phyloP scores from a whole-genome alignment of 495 filamentous ascomycete species.

The Penicillium longicatenatum region DNA sequence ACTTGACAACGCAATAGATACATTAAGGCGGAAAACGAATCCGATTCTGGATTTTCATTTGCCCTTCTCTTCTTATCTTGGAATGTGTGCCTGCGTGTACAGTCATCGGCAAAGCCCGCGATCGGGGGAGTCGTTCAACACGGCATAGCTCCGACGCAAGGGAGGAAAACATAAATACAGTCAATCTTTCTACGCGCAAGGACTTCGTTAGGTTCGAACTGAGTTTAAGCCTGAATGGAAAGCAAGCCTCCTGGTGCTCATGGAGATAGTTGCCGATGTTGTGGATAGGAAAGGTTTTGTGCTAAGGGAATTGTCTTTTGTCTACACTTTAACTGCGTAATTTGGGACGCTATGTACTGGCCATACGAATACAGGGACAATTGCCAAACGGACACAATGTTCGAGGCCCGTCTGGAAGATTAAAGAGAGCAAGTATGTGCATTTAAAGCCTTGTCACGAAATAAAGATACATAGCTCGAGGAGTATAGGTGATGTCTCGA shows the following conservation, averaged over 20 bases:
- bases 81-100: slow-evolving; percentile 13
- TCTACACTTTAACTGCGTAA: background rate
- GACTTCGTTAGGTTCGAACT: background rate
- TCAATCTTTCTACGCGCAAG: slow-evolving; percentile 10
- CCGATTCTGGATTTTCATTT: background rate
- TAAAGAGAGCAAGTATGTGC: background rate
- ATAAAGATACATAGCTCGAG: background rate
- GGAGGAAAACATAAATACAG: slow-evolving; percentile 18
- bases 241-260: background rate
- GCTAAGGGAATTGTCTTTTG: background rate
- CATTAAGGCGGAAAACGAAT: background rate
- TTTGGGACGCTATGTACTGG: background rate
- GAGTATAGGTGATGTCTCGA: slow-evolving; percentile 9
- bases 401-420: background rate
- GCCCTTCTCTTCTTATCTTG: slow-evolving; percentile 1
- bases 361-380: background rate
- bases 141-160: slow-evolving; percentile 34
- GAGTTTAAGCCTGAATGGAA: no score
- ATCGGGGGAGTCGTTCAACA: slow-evolving; percentile 14
- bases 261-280: background rate
- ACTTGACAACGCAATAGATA: background rate
- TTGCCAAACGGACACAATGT: background rate
- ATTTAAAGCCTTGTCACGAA: background rate
- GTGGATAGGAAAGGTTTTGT: background rate
- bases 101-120: slow-evolving; percentile 1